These are phyloP conservation scores for Rhynchospora tenuis DNA, from an alignment of 176 grass and related monocot genomes.

Conservation along the genomic window DNA sequence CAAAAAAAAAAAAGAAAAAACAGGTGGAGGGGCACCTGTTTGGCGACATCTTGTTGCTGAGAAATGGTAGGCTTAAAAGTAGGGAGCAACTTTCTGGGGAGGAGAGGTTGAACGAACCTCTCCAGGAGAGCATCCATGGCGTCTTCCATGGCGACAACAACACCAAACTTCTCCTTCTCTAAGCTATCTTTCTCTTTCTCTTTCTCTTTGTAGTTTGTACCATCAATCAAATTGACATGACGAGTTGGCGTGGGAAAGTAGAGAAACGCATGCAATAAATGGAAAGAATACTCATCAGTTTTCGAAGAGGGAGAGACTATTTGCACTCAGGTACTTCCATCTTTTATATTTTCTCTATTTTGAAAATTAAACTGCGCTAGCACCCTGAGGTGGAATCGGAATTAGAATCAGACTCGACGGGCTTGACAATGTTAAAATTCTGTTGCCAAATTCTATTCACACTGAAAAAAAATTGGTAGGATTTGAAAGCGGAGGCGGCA, in stretches of 20 bases:
- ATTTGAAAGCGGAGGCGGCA: no score
- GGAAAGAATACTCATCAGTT: neutral
- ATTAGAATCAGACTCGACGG: no score
- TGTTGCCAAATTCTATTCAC: no score
- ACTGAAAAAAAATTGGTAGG: no score
- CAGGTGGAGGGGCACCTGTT: slow-evolving; percentile 30
- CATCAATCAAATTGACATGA: neutral
- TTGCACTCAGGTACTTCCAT: neutral
- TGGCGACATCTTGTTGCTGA: slow-evolving; percentile 37
- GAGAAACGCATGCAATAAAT: neutral
- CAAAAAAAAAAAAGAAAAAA: neutral
- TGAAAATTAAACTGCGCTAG: neutral
- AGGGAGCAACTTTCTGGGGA: neutral
- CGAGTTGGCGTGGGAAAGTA: neutral
- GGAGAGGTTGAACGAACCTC: slow-evolving; percentile 42
- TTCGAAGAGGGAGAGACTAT: neutral
- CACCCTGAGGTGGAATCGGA: no score
- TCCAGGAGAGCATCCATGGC: slow-evolving; percentile 49
- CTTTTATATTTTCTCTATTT: neutral
- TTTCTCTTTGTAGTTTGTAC: neutral
- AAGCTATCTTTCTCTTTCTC: no score
- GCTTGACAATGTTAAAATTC: no score
- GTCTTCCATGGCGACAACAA: slow-evolving; percentile 48
- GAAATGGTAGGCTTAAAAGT: neutral
- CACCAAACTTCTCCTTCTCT: slow-evolving; percentile 13